Evolutionary conservation across 2,329 filamentous ascomycete genomes (phyloP), one percentile per base, ranked within the genome.

Genomic region (Colletotrichum tabaci): DNA sequence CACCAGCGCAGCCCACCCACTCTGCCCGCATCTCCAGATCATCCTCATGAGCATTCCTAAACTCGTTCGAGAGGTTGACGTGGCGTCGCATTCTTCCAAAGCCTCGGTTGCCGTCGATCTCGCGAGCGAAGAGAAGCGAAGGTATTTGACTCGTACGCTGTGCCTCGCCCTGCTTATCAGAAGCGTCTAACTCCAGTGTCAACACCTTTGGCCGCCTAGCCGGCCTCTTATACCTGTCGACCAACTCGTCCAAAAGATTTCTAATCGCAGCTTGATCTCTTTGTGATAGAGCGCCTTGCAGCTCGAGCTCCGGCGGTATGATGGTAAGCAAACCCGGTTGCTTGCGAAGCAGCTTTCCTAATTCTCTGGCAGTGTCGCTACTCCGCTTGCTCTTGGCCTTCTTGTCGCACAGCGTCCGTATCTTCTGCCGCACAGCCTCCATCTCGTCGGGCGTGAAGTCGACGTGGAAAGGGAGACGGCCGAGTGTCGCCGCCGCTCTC

Each of bases 1-100:
- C 90, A 4, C 90, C 90, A 40, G 90, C 89, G 63, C 89, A 90
- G 74, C 88, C 87, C 2, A 86, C 89, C 83, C 89, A 92, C 75
- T 90, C 86, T 3, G 85, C 82, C 38, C 85, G 82, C 10, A 86
- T 79, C 57, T 84, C 81, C 4, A 92, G 74, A 2, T 80, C 80
- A 67, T 92, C 89, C 74, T 91, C 89, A 7, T 80, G 79, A 30
- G 81, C 78, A 47, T 80, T 84, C 26, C 77, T 81, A 50, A 88
- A 83, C 47, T 85, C 82, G 46, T 84, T 84, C 23, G 80, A 80
- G 46, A 88, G 85, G 72, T 88, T 85, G 21, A 82, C 74, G 4
- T 83, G 84, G 16, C 77, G 76, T 5, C 84, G 80, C 71, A 80
- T 83, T 2, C 80, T 79, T 0, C 84, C 84, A 46, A 86, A 82